Percentiles rank a stretch among this genome's conserved stretches.
Evolutionary conservation across 768 basidiomycete species (phyloP).

Genomic region (Austroboletus eburneus): DNA sequence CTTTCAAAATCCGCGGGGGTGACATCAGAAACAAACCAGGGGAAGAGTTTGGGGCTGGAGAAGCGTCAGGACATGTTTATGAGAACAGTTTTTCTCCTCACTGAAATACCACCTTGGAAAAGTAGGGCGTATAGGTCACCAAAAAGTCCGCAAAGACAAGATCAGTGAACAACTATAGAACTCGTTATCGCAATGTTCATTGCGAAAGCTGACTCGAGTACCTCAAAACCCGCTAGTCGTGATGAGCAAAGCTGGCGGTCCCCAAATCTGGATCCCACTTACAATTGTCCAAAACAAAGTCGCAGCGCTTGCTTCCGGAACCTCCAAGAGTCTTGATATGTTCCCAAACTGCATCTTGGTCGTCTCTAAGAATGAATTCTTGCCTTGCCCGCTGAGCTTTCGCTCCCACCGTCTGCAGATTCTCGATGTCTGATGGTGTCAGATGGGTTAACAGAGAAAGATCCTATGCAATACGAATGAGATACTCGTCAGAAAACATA

Average conservation of each 20-base stretch:
- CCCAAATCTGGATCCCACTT: slow-evolving; percentile 4
- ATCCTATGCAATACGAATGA: no score
- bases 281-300: slow-evolving; percentile 94
- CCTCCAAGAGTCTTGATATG: slow-evolving; percentile 56
- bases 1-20: slow-evolving; percentile 77
- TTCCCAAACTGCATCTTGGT: slow-evolving; percentile 72
- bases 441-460: slow-evolving; percentile 86
- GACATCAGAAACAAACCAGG: slow-evolving; percentile 97
- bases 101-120: slow-evolving; percentile 87
- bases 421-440: slow-evolving; percentile 74
- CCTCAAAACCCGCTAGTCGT: slow-evolving; percentile 82
- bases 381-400: slow-evolving; percentile 76
- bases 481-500: no score
- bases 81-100: slow-evolving; percentile 34
- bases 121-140: slow-evolving; percentile 81
- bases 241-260: slow-evolving; percentile 1
- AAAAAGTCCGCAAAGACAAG: slow-evolving; percentile 92
- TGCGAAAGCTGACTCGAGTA: slow-evolving; percentile 24
- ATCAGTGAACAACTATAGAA: slow-evolving; percentile 79
- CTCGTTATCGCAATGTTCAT: not conserved
- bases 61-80: slow-evolving; percentile 9
- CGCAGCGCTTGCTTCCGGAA: slow-evolving; percentile 43
- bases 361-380: slow-evolving; percentile 79
- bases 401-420: slow-evolving; percentile 76
- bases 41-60: slow-evolving; percentile 83